Evolutionary conservation across 345 rosid species (phyloP).

Genomic region (Salix suchowensis): DNA sequence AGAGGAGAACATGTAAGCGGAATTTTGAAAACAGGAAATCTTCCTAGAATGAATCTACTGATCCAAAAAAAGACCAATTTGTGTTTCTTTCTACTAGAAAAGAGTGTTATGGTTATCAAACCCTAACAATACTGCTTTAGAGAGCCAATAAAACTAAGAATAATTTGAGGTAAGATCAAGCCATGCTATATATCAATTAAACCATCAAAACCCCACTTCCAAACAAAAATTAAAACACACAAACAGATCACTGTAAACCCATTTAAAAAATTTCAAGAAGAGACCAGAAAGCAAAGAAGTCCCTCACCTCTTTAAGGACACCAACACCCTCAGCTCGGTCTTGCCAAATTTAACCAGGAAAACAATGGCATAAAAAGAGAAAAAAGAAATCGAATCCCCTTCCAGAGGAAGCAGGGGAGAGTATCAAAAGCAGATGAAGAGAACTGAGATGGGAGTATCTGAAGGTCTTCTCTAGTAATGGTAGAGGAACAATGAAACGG

Average conservation of each 20-base stretch:
- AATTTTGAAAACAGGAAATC: neutral
- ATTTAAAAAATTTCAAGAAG: neutral
- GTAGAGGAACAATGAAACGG: neutral
- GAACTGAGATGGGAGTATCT: neutral
- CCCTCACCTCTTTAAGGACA: conserved; percentile 5
- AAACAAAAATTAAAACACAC: neutral
- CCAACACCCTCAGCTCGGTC: neutral
- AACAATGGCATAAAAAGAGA: neutral
- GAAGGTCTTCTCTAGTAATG: neutral
- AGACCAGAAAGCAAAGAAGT: neutral
- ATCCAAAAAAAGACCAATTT: neutral
- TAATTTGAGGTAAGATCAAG: conserved; percentile 1
- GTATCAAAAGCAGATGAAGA: neutral
- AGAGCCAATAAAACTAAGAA: neutral
- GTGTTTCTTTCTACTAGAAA: neutral
- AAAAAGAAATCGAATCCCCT: neutral
- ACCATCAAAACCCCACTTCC: conserved; percentile 5
- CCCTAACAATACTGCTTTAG: neutral
- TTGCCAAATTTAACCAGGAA: neutral
- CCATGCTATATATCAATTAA: conserved; percentile 14
- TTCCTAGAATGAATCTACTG: neutral
- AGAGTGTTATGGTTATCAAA: neutral
- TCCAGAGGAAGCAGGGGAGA: neutral
- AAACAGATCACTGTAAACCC: conserved; percentile 14
- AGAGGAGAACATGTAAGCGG: neutral